Percentiles rank a stretch among this genome's conserved stretches.
Evolutionary conservation across 2,329 filamentous ascomycete species (phyloP).

Genomic region (Tetracladium maxilliforme): DNA sequence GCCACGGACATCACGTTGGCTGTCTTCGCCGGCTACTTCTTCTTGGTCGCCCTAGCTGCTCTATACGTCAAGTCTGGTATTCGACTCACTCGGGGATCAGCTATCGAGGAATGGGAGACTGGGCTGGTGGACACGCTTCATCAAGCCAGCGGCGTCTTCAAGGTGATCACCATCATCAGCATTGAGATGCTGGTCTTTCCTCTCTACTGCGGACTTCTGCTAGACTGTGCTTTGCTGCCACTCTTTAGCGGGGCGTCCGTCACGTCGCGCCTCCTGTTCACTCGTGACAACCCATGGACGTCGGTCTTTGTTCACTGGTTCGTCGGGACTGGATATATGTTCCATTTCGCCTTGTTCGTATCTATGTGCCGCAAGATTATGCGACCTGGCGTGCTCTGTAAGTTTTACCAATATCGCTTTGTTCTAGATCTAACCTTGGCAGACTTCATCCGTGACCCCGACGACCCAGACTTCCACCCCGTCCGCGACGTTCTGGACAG

Average conservation of each 20-base stretch:
- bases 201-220: slow-evolving; percentile 81
- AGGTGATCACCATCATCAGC: slow-evolving; percentile 94
- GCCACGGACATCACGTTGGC: slow-evolving; percentile 52
- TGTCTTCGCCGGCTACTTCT: slow-evolving; percentile 66
- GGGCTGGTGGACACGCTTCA: slow-evolving; percentile 69
- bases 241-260: slow-evolving; percentile 75
- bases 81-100: slow-evolving; percentile 44
- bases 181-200: slow-evolving; percentile 99
- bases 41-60: slow-evolving; percentile 59
- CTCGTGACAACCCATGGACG: slow-evolving; percentile 64
- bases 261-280: slow-evolving; percentile 64
- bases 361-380: slow-evolving; percentile 98
- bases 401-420: slow-evolving; percentile 21
- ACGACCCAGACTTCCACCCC: slow-evolving; percentile 95
- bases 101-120: slow-evolving; percentile 54
- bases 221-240: slow-evolving; percentile 78
- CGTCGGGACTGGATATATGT: slow-evolving; percentile 98
- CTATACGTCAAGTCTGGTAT: slow-evolving; percentile 65
- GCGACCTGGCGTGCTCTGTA: slow-evolving; percentile 83
- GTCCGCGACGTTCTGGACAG: slow-evolving; percentile 93
- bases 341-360: slow-evolving; percentile 96
- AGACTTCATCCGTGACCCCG: slow-evolving; percentile 96
- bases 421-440: slow-evolving; percentile 13
- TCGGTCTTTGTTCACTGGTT: slow-evolving; percentile 98
- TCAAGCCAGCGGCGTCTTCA: slow-evolving; percentile 92